phyloP scores from a whole-genome alignment of 169 alveolate species.

The Eimeria praecox region DNA sequence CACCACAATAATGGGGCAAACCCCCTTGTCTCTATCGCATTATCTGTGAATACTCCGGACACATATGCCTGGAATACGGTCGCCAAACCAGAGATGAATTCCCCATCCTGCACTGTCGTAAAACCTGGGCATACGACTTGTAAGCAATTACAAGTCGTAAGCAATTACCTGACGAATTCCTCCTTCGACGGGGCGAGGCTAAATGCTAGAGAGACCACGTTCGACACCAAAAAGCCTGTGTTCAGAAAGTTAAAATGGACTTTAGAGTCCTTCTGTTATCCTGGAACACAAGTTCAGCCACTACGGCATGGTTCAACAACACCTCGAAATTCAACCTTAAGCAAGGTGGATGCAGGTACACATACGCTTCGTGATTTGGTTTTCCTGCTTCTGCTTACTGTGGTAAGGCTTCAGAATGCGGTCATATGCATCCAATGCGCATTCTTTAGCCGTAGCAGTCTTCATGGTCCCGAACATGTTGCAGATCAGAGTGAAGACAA shows the following conservation, averaged over 20 bases:
- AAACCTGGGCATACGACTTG: background rate
- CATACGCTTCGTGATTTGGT: too few relatives aligned
- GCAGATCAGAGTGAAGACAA: constrained; percentile 70
- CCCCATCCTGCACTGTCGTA: background rate
- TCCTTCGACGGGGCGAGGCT: constrained; percentile 80
- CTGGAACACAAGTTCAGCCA: background rate
- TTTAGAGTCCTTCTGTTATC: background rate
- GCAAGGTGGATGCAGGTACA: background rate
- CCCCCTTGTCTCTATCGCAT: background rate
- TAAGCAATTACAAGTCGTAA: background rate
- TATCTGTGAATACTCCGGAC: background rate
- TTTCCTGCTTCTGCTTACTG: constrained; percentile 57
- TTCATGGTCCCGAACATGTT: constrained; percentile 70
- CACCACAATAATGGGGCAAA: background rate
- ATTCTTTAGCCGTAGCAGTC: constrained; percentile 75
- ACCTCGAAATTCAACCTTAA: background rate
- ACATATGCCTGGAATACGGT: background rate
- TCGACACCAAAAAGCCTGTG: constrained; percentile 83
- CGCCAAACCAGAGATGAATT: background rate
- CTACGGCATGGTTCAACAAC: background rate
- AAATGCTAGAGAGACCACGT: constrained; percentile 81
- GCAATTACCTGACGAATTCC: constrained; percentile 67
- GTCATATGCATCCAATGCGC: constrained; percentile 78
- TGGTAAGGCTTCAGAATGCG: constrained; percentile 81
- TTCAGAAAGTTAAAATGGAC: background rate